Evolutionary conservation across 2,329 filamentous ascomycete genomes (phyloP).

Genomic region (Exophiala aquamarina): DNA sequence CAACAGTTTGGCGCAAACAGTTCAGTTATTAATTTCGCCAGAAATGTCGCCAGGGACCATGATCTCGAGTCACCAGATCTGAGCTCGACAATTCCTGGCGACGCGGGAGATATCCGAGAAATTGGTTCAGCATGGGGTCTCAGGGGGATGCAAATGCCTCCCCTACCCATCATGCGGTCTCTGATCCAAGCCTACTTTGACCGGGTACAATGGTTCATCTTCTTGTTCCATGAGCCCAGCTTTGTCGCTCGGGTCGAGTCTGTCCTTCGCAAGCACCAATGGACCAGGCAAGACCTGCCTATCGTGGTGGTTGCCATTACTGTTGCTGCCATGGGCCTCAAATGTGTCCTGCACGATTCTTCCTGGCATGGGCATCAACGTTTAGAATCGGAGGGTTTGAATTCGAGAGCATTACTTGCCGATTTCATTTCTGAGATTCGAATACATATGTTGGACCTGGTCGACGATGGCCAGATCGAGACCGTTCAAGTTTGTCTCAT

Average conservation of each 20-base stretch:
- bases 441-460: slow-evolving; percentile 21
- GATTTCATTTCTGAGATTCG: slow-evolving; percentile 26
- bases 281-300: slow-evolving; percentile 23
- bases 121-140: slow-evolving; percentile 21
- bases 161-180: slow-evolving; percentile 16
- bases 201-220: slow-evolving; percentile 27
- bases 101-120: slow-evolving; percentile 11
- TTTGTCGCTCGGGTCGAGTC: slow-evolving; percentile 18
- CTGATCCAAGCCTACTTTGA: slow-evolving; percentile 27
- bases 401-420: slow-evolving; percentile 1
- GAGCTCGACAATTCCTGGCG: slow-evolving; percentile 23
- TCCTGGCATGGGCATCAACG: slow-evolving; percentile 20
- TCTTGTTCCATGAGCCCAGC: slow-evolving; percentile 21
- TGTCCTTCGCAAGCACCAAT: slow-evolving; percentile 13
- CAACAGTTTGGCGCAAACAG: slow-evolving; percentile 24
- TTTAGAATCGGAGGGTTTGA: slow-evolving; percentile 7
- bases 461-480: slow-evolving; percentile 25
- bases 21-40: slow-evolving; percentile 27
- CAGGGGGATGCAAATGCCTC: slow-evolving; percentile 20
- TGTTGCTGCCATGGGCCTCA: slow-evolving; percentile 24
- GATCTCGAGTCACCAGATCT: slow-evolving; percentile 24
- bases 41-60: slow-evolving; percentile 20
- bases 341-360: slow-evolving; percentile 23
- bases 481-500: slow-evolving; percentile 29
- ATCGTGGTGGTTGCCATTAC: slow-evolving; percentile 18